These are phyloP conservation scores for Globisporangium takayamanum DNA, from an alignment of 352 stramenopile genomes.

Conservation along the genomic window DNA sequence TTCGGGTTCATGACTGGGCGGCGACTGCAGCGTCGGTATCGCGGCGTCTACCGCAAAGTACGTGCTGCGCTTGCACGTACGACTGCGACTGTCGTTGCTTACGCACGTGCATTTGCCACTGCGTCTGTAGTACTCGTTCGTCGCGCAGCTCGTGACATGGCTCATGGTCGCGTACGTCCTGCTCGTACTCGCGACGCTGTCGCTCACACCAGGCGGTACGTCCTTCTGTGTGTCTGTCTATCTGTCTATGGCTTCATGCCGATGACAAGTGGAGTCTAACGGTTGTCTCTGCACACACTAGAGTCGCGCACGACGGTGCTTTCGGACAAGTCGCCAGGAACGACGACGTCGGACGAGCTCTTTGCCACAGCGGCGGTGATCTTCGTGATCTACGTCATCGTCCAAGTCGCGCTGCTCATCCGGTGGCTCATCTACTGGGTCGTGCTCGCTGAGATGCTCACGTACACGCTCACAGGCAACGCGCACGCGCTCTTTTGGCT, in stretches of 20 bases:
- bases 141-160: constrained; percentile 28
- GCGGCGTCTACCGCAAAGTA: constrained; percentile 35
- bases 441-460: constrained; percentile 31
- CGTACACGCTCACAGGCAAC: constrained; percentile 17
- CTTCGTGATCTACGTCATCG: constrained; percentile 51
- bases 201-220: constrained; percentile 10
- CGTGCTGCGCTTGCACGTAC: neutral
- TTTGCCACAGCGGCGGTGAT: constrained; percentile 46
- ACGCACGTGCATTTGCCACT: neutral
- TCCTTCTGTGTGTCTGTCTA: neutral
- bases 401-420: constrained; percentile 34
- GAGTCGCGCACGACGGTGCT: constrained; percentile 4
- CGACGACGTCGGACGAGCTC: constrained; percentile 31
- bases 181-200: constrained; percentile 20
- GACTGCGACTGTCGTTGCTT: neutral
- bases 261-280: neutral
- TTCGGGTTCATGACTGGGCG: constrained; percentile 32
- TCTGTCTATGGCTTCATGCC: neutral
- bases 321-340: constrained; percentile 1
- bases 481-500: constrained; percentile 16
- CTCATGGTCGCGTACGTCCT: constrained; percentile 30
- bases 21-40: constrained; percentile 29
- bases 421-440: constrained; percentile 55
- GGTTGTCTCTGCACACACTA: neutral
- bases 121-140: constrained; percentile 20